These are phyloP conservation scores for Diaporthe sp. DNA, from an alignment of 2,329 filamentous ascomycete species.

Conservation along the genomic window DNA sequence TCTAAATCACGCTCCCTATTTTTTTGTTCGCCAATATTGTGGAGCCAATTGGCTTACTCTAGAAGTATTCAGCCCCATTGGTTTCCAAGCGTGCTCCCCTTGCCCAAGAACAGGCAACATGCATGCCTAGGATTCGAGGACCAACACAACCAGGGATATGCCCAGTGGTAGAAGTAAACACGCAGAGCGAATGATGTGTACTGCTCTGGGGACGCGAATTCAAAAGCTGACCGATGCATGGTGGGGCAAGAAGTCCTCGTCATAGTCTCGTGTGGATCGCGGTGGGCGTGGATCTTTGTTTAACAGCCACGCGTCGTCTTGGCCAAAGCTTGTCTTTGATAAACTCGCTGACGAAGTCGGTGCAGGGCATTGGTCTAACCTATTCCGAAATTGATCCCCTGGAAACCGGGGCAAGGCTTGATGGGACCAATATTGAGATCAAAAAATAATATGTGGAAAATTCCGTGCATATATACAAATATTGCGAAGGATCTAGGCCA, in stretches of 20 bases:
- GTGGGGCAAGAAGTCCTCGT: neutral
- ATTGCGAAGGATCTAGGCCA: neutral
- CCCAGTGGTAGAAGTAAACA: neutral
- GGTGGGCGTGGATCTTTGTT: neutral
- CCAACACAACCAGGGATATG: neutral
- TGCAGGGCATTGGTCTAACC: neutral
- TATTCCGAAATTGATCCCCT: neutral
- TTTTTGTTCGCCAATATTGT: no score
- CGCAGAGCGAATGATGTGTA: neutral
- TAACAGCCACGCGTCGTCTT: conserved; percentile 11
- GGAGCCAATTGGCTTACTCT: no score
- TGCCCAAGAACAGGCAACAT: no score
- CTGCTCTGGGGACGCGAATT: neutral
- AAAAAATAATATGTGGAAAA: no score
- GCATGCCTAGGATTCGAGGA: no score
- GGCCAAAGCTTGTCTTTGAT: conserved; percentile 26
- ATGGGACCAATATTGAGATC: neutral
- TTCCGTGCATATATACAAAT: neutral
- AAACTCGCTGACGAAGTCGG: conserved; percentile 6
- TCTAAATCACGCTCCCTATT: no score
- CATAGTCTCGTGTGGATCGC: neutral
- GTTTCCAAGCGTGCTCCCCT: no score
- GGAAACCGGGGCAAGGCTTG: neutral
- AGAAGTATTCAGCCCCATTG: no score
- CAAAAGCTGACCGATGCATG: neutral